A percentile compares a stretch with the other conserved stretches of the same genome.
These are phyloP conservation scores for Ceratobasidium sp. DNA, from an alignment of 1,284 basidiomycete genomes.

Conservation along the genomic window DNA sequence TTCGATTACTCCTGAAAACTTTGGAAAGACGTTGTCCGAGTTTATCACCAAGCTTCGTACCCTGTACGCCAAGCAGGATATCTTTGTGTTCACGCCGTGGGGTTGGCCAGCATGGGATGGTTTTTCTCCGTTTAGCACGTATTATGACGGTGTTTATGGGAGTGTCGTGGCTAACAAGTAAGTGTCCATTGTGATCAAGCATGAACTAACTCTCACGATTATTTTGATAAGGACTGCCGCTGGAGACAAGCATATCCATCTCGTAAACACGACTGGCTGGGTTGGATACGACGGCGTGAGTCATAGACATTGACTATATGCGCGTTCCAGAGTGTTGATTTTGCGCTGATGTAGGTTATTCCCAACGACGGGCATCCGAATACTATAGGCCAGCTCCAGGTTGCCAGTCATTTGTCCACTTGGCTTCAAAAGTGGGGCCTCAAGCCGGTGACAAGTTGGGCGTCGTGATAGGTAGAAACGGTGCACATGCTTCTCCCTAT, in stretches of 20 bases:
- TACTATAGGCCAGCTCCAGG: slow-evolving; percentile 63
- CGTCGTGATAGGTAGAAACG: no score
- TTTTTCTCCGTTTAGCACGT: slow-evolving; percentile 58
- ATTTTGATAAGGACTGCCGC: slow-evolving; percentile 55
- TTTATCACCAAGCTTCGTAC: slow-evolving; percentile 63
- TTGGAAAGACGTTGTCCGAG: slow-evolving; percentile 64
- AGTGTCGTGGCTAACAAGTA: slow-evolving; percentile 62
- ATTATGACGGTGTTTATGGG: slow-evolving; percentile 65
- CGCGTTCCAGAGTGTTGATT: neutral
- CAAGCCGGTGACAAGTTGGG: no score
- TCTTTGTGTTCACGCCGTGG: slow-evolving; percentile 71
- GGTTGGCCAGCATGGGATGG: slow-evolving; percentile 76
- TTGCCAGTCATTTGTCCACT: no score
- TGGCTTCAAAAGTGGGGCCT: no score
- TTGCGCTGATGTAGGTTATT: slow-evolving; percentile 56
- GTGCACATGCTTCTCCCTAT: no score
- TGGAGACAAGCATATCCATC: slow-evolving; percentile 65
- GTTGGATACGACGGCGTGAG: slow-evolving; percentile 63
- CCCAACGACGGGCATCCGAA: slow-evolving; percentile 64
- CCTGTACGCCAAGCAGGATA: slow-evolving; percentile 62
- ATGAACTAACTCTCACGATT: neutral
- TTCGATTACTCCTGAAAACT: slow-evolving; percentile 57
- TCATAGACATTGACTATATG: neutral
- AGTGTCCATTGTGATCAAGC: slow-evolving; percentile 42
- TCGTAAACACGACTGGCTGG: slow-evolving; percentile 72